A percentile compares a stretch with the other conserved stretches of the same genome.
phyloP scores from a whole-genome alignment of 768 basidiomycete species.

The Neoboletus magnificus region DNA sequence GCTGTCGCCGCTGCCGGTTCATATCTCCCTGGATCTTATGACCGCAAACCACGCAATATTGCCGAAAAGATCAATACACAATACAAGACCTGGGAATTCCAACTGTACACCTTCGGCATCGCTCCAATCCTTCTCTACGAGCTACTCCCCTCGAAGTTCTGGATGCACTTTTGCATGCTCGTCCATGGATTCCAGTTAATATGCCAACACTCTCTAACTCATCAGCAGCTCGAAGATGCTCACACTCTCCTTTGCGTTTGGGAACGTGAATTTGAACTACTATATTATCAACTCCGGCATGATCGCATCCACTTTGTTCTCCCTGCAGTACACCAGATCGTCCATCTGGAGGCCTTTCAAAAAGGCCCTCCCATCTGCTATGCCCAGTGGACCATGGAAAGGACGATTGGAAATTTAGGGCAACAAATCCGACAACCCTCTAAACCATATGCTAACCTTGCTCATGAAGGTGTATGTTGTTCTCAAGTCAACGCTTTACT shows the following conservation, averaged over 20 bases:
- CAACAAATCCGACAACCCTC: constrained; percentile 17
- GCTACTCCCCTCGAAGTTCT: constrained; percentile 15
- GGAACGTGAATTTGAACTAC: no score
- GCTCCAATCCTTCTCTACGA: constrained; percentile 17
- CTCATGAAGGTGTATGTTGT: not conserved
- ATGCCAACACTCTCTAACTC: no score
- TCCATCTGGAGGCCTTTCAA: constrained; percentile 16
- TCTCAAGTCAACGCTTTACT: not conserved
- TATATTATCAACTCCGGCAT: not conserved
- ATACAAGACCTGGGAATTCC: constrained; percentile 29
- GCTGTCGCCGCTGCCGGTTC: no score
- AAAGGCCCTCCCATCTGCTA: constrained; percentile 3
- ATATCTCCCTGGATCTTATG: constrained; percentile 1
- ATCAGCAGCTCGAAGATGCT: no score
- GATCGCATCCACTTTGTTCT: constrained; percentile 31
- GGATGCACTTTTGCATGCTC: constrained; percentile 16
- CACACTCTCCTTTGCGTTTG: no score
- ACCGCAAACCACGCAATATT: constrained; percentile 23
- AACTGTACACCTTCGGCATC: constrained; percentile 19
- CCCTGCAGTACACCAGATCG: constrained; percentile 27
- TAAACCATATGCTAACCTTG: not conserved
- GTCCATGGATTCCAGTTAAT: no score
- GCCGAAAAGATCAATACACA: constrained; percentile 26
- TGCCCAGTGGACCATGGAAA: constrained; percentile 33
- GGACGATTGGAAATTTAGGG: constrained; percentile 27